Evolutionary conservation across 768 basidiomycete genomes (phyloP), one percentile per base, ranked within the genome.

Genomic region (Mycena polygramma): DNA sequence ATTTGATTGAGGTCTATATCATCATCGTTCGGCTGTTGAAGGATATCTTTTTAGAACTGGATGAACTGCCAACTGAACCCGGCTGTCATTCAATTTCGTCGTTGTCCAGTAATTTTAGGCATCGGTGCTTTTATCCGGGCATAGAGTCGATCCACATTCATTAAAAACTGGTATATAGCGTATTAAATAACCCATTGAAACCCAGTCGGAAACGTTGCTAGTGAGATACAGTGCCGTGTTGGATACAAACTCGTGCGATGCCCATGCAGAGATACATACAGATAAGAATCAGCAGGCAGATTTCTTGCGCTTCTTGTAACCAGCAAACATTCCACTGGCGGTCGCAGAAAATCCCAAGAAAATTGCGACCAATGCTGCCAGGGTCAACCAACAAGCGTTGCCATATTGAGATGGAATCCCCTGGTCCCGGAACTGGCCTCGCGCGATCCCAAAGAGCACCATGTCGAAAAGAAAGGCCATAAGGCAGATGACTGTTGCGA

Each of bases 301-400:
- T 30, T 80, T 79, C 68, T 81, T 80, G 58, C 78, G 79, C 67
- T 79, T 83, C 73, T 85, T 86, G 80, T 92, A 94, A 65, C 86
- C 81, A 8, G 93, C 91, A 76, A 91, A 93, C 60, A 88, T 82
- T 37, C 92, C 92, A 73, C 89, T 90, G 5, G 87, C 83, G 17
- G 89, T 86, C 3, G 89, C 84, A 80, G 91, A 92, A 81, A 91
- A 91, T 30, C 87, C 91, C 19, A 94, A 68, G 51, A 90, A 70
- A 57, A 96, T 85, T 1, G 93, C 85, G 61, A 88, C 85, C 58
- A 93, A 82, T 1, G 94, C 93, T 65, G 88, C 94, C 52, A 96
- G 85, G 4, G 91, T 92, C 66, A 95, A 76, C 94, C 94, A 96
- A 76, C 90, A 90, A 52, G 92, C 94, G 78, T 94, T 94, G 19